Evolutionary conservation across 345 rosid genomes (phyloP), one percentile per base, ranked within the genome.

Genomic region (Hevea brasiliensis): DNA sequence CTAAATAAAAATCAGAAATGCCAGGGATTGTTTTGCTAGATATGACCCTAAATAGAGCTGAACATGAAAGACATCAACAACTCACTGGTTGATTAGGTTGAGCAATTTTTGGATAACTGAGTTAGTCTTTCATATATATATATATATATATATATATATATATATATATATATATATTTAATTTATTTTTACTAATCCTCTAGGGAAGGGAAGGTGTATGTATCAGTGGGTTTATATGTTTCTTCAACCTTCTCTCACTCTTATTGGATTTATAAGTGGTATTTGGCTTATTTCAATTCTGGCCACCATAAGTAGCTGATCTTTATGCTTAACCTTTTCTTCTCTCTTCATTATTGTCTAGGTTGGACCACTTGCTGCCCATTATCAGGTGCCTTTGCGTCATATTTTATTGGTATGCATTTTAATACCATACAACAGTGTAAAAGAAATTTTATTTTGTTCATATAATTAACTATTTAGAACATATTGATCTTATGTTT

Each of bases 321-420:
- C 11, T 47, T n/a, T 60, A 20, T 68, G 48, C 26, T 47, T 76
- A 24, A 69, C 23, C 3, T 71, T 67, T 67, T 73, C 40, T 51
- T 48, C 61, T 50, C 56, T 77, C 21, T 72, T n/a, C 59, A 20
- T 40, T 67, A 11, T 29, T 80, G 60, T 57, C 45, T 61, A 94
- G 98, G 96, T 92, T 84, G 97, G 96, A 74, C 89, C 96, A 41
- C 94, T 94, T 78, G 98, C 98, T 72, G 89, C 97, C 26, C 76
- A 90, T 70, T 94, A 92, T 83, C 92, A 84, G 87, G 90, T 94
- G 60, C 98, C 98, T 44, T 64, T 94, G 76, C 97, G 94, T 2
- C 96, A 92, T 82, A 86, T 92, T 79, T 77, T 94, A 76, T 27
- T 92, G 97, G 97, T 94, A 85, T 44, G 68, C 26, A 23, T 24